phyloP scores from a whole-genome alignment of 352 stramenopile species.

The Phytophthora sp. region DNA sequence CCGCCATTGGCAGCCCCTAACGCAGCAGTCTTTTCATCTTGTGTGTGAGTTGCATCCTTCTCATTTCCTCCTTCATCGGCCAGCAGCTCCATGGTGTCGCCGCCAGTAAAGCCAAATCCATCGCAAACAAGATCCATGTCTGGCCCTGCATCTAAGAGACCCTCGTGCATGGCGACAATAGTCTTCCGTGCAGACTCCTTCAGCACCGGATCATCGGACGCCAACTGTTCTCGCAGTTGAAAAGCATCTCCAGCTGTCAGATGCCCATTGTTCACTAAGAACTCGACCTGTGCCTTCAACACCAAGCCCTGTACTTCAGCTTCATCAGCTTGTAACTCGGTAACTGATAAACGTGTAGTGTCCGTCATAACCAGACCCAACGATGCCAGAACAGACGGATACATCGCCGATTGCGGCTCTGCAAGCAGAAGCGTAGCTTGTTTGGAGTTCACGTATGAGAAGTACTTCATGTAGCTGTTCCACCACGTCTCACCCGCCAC shows the following conservation, averaged over 20 bases:
- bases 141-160: constrained; percentile 42
- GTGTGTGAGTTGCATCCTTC: background rate
- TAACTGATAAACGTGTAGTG: background rate
- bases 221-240: constrained; percentile 67
- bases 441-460: constrained; percentile 46
- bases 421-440: constrained; percentile 29
- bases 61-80: constrained; percentile 21
- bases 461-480: constrained; percentile 62
- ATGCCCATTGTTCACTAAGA: constrained; percentile 66
- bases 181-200: constrained; percentile 64
- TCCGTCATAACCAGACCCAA: constrained; percentile 11
- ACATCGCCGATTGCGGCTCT: constrained; percentile 34
- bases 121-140: constrained; percentile 33
- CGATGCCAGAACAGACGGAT: constrained; percentile 29
- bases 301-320: constrained; percentile 48
- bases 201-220: constrained; percentile 52
- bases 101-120: constrained; percentile 38
- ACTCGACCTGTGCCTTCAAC: constrained; percentile 78
- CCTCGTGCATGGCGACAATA: constrained; percentile 67
- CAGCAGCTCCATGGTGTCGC: constrained; percentile 17
- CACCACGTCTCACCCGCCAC: constrained; percentile 68
- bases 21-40: background rate
- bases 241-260: constrained; percentile 75
- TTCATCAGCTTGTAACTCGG: constrained; percentile 7
- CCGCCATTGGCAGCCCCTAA: constrained; percentile 1